A percentile compares a stretch with the other conserved stretches of the same genome.
These are phyloP conservation scores for Gastrolobium villosum DNA, from an alignment of 306 rosid genomes.

Conservation along the genomic window DNA sequence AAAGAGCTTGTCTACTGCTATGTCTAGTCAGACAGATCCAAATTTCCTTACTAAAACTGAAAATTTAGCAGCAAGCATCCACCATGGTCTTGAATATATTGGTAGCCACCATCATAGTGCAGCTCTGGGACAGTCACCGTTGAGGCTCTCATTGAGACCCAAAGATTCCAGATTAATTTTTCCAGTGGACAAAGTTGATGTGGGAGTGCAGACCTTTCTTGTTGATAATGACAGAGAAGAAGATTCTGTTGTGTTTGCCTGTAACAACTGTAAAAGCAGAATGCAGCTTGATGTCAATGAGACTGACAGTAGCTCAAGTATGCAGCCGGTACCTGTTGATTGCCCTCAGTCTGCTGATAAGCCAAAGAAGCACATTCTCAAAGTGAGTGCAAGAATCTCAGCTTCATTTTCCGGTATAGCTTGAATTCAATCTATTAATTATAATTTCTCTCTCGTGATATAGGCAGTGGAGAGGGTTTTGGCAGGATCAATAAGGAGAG, in stretches of 20 bases:
- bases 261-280: conserved; percentile 69
- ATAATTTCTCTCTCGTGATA: conserved; percentile 25
- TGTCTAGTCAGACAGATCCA: conserved; percentile 58
- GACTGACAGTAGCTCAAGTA: conserved; percentile 57
- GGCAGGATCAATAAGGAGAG: conserved; percentile 95
- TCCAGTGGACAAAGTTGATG: conserved; percentile 68
- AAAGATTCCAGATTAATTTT: conserved; percentile 56
- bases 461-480: conserved; percentile 92
- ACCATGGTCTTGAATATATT: conserved; percentile 77
- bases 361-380: conserved; percentile 76
- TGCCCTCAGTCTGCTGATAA: conserved; percentile 68
- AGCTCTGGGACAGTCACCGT: conserved; percentile 65
- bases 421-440: conserved; percentile 36
- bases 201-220: conserved; percentile 69
- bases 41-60: conserved; percentile 61
- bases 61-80: conserved; percentile 81
- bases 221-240: conserved; percentile 52
- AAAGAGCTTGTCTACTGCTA: conserved; percentile 49
- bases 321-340: conserved; percentile 70
- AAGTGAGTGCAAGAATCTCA: conserved; percentile 60
- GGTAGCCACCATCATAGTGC: conserved; percentile 62
- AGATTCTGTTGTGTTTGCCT: conserved; percentile 54
- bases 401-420: conserved; percentile 39
- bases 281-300: conserved; percentile 64
- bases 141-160: conserved; percentile 68